phyloP scores from a whole-genome alignment of 2,329 filamentous ascomycete genomes.

The Fusarium palustre region DNA sequence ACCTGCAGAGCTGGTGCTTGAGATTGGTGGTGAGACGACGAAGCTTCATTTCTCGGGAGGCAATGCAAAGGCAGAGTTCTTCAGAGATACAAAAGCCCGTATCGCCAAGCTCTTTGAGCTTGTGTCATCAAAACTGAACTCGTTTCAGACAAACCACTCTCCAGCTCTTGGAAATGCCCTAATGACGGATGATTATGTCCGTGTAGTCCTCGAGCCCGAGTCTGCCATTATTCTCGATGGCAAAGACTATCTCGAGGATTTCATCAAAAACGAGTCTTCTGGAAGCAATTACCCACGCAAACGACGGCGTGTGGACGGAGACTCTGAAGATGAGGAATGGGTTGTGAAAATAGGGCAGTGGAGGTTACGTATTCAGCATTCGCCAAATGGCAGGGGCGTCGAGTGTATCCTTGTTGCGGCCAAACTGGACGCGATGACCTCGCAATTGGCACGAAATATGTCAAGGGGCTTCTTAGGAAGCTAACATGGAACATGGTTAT shows the following conservation, averaged over 20 bases:
- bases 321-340: constrained; percentile 63
- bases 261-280: constrained; percentile 47
- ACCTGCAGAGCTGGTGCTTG: constrained; percentile 79
- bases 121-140: constrained; percentile 81
- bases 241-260: constrained; percentile 53
- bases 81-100: constrained; percentile 75
- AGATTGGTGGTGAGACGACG: constrained; percentile 78
- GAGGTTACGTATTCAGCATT: constrained; percentile 73
- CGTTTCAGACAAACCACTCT: constrained; percentile 69
- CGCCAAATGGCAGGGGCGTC: constrained; percentile 63
- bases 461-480: constrained; percentile 70
- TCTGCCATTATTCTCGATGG: constrained; percentile 71
- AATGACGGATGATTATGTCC: constrained; percentile 76
- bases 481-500: constrained; percentile 20
- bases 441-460: constrained; percentile 74
- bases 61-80: constrained; percentile 74
- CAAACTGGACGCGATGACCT: constrained; percentile 78
- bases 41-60: constrained; percentile 61
- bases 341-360: constrained; percentile 76
- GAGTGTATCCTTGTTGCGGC: constrained; percentile 82
- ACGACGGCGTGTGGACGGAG: constrained; percentile 57
- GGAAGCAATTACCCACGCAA: constrained; percentile 56
- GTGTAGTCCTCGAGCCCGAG: constrained; percentile 70
- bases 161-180: constrained; percentile 76
- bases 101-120: constrained; percentile 82